phyloP scores from a whole-genome alignment of 208 protist species.

The Leishmania gerbilli region DNA sequence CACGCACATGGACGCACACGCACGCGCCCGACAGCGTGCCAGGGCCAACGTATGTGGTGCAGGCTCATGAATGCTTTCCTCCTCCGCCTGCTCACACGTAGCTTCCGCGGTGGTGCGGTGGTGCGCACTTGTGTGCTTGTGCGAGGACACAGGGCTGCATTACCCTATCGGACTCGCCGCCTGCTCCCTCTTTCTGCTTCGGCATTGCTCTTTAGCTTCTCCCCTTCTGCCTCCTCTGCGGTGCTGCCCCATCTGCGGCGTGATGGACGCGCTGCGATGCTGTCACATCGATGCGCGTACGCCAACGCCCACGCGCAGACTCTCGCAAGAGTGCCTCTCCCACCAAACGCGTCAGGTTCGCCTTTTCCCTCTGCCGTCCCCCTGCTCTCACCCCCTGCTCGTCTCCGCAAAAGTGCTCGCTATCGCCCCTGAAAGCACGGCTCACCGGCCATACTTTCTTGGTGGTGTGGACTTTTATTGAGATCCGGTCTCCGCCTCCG shows the following conservation, averaged over 20 bases:
- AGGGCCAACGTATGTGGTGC: neutral
- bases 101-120: neutral
- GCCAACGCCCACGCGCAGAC: neutral
- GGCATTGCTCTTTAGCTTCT: neutral
- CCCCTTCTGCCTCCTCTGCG: neutral
- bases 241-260: neutral
- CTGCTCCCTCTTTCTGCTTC: neutral
- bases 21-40: neutral
- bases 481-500: neutral
- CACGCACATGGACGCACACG: neutral
- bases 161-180: neutral
- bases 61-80: neutral
- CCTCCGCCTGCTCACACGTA: neutral
- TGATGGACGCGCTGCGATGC: neutral
- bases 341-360: neutral
- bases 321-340: neutral
- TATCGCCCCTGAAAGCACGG: neutral
- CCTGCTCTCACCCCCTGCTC: neutral
- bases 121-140: neutral
- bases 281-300: neutral
- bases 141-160: neutral
- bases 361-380: neutral
- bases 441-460: neutral
- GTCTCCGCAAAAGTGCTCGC: neutral
- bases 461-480: neutral